A percentile compares a stretch with the other conserved stretches of the same genome.
These are phyloP conservation scores for Funneliformis geosporum DNA, from an alignment of 192 early-diverging fungal genomes.

Conservation along the genomic window DNA sequence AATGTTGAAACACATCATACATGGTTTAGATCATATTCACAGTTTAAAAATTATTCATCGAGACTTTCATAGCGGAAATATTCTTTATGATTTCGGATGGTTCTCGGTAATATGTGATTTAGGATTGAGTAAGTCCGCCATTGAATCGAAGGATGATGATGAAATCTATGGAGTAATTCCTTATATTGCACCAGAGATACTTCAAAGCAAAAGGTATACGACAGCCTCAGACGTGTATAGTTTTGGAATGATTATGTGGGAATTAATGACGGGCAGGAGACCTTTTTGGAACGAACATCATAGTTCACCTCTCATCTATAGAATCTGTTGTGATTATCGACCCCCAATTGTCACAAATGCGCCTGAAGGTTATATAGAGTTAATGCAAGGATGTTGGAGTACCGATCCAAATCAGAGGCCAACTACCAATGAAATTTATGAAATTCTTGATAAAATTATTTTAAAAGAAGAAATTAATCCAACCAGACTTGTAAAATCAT, in stretches of 20 bases:
- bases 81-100: too few species aligned
- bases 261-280: not conserved
- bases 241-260: not conserved
- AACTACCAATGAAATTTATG: too few species aligned
- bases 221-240: not conserved
- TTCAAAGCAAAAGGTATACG: not conserved
- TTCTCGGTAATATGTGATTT: not conserved
- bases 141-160: not conserved
- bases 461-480: too few species aligned
- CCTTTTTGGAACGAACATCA: not conserved
- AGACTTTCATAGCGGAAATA: too few species aligned
- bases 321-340: not conserved
- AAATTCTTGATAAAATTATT: too few species aligned
- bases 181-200: not conserved
- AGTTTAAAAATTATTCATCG: too few species aligned
- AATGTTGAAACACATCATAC: too few species aligned
- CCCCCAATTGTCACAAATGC: not conserved
- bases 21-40: too few species aligned
- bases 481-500: too few species aligned
- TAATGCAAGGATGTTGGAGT: too few species aligned
- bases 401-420: too few species aligned
- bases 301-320: not conserved
- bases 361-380: too few species aligned
- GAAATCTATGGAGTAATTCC: not conserved
- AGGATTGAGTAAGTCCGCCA: not conserved